Evolutionary conservation across 208 protist genomes (phyloP), one percentile per base, ranked within the genome.

Genomic region (Acanthamoeba lenticulata): DNA sequence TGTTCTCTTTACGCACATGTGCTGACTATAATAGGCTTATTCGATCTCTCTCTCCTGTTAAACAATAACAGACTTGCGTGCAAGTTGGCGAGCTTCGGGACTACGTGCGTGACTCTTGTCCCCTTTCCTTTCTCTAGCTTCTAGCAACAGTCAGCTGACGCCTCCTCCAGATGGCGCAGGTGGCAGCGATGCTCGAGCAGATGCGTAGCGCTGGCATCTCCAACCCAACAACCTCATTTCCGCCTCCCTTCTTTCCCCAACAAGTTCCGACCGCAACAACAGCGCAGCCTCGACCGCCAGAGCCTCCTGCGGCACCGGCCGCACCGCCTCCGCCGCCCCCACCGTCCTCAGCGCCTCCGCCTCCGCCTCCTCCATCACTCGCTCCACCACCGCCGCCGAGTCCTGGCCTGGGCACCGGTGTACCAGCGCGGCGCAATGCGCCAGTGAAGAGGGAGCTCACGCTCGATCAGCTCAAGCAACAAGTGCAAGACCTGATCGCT

Each of bases 361-460:
- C 85, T 11, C 49, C 85, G 55, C 60, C 85, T 19, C 34, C 85
- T 1, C 36, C 60, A 19, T 38, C 85, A 36, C 9, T 36, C 1
- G 72, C 40, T 13, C 72, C 72, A 6, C 40, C 85, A 17, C 85
- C 85, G 4, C 85, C 85, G 15, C 85, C 85, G 21, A 45, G 27
- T 62, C 52, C 85, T 24, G 52, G 83, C 42, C 7, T n/a, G 5
- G 34, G 49, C 85, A 9, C 32, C 7, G 32, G 49, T 11, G 29
- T n/a, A 27, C 19, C 60, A 24, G 49, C n/a, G n/a, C 90, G 49
- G 19, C 17, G 15, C 29, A 55, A n/a, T 27, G 67, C 49, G 7
- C 49, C 90, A 47, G 67, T 19, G 19, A 81, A 60, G 69, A 93
- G 36, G 44, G 42, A 93, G 47, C 40, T 74, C n/a, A 93, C 89